Evolutionary conservation across 2,329 filamentous ascomycete species (phyloP).

Genomic region (Ophiostoma sp.): DNA sequence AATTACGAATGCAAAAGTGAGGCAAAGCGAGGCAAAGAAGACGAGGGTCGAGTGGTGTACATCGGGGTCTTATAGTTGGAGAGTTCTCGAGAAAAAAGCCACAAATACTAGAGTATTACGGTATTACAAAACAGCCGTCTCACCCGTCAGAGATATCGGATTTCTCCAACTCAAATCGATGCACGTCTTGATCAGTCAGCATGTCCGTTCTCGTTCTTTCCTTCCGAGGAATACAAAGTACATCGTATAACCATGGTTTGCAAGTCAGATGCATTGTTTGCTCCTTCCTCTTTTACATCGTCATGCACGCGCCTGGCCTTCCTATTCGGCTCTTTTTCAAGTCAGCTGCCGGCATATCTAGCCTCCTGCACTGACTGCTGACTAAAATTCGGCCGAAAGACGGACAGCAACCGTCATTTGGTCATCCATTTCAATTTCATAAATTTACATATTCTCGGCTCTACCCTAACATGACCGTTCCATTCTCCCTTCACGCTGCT

Average conservation of each 20-base stretch:
- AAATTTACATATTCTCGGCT: not conserved
- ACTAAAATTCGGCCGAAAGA: not conserved
- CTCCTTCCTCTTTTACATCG: not conserved
- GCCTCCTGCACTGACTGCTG: not conserved
- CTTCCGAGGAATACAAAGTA: not conserved
- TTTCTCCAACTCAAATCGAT: not conserved
- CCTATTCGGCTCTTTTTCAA: not conserved
- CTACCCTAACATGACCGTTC: not conserved
- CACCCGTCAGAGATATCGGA: not conserved
- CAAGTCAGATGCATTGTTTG: not conserved
- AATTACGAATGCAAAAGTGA: conserved; percentile 6
- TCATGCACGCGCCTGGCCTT: not conserved
- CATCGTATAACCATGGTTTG: not conserved
- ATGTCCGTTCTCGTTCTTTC: not conserved
- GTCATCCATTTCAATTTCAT: not conserved
- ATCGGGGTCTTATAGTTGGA: not conserved
- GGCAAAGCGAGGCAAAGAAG: not conserved
- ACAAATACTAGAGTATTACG: not conserved
- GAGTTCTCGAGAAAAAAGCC: not conserved
- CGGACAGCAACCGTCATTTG: not conserved
- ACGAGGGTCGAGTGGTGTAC: not conserved
- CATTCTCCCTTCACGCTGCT: not conserved
- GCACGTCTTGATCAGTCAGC: conserved; percentile 3
- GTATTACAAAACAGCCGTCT: not conserved
- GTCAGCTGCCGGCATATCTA: not conserved